These are phyloP conservation scores for Nicotiana paniculata DNA, from an alignment of 257 asterid species.

Conservation along the genomic window DNA sequence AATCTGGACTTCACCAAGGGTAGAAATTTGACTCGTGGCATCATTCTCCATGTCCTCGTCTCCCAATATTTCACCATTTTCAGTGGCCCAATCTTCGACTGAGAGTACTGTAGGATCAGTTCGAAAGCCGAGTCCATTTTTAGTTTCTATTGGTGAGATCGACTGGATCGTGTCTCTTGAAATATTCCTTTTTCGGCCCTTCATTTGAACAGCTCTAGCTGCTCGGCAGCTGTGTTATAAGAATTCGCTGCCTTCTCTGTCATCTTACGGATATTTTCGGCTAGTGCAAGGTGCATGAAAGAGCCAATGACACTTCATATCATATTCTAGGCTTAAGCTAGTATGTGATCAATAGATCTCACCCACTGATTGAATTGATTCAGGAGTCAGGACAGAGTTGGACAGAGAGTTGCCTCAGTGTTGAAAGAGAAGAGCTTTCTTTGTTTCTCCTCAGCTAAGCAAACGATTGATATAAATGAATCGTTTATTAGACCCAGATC, in stretches of 20 bases:
- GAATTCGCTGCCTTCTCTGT: neutral
- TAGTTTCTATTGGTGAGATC: no score
- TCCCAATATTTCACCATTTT: neutral
- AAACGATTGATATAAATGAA: neutral
- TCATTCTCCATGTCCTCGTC: neutral
- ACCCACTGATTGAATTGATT: neutral
- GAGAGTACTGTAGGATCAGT: neutral
- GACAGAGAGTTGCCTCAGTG: neutral
- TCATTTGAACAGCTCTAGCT: neutral
- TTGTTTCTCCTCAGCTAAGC: neutral
- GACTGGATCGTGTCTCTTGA: no score
- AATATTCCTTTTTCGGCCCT: neutral
- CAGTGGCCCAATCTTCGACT: neutral
- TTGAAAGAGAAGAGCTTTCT: neutral
- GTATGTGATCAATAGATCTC: neutral
- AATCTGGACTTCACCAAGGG: neutral
- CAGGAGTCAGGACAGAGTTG: neutral
- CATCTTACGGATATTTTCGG: neutral
- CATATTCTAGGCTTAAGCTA: neutral
- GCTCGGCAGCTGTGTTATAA: neutral
- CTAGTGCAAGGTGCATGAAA: neutral
- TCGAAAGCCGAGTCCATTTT: neutral
- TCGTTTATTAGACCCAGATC: neutral
- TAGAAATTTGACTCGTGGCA: neutral
- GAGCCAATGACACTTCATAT: neutral